Base-by-base conservation (phyloP, 768 basidiomycete genomes). In the Leccinum broughii region DNA sequence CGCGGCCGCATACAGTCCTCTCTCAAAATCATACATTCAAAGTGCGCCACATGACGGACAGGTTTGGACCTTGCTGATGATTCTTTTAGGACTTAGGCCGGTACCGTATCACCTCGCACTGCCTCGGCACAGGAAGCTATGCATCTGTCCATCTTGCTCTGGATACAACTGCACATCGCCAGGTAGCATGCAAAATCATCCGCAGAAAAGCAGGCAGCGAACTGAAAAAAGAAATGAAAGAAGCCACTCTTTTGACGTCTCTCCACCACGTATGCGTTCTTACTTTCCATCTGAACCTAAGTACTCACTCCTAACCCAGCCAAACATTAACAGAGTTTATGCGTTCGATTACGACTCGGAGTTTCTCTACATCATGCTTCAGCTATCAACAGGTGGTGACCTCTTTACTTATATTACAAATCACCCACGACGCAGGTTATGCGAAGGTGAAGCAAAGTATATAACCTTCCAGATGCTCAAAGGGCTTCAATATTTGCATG, bases 111-210 rank as follows among this genome's bases (percentile, higher is more conserved):
- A 90, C 88, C 20, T 85, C 87, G 4, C 89, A 92, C 61, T 89
- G 86, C 64, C 81, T 93, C 13, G 92, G 92, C 46, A 86, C 84
- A 24, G 92, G 92, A 5, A 88, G 88, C 46, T 93, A 92, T 72
- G 92, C 91, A 0, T 88, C 86, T 1, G 92, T 93, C 1, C 87
- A 92, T 66, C 81, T 93, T 24, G 90, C 90, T 17, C 78, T 90
- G 59, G 89, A 91, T 67, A 82, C 79, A 10, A 70, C 74, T 9
- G 83, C 78, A 51, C 81, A 85, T 64, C 81, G 85, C 49, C 92
- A 93, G 74, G 89, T 91, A 28, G 92, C 92, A 22, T 93, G 91
- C 72, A 93, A 93, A 72, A 91, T 85, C 59, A 89, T 93, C 68
- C 84, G 83, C 64, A 85, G 84, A 70, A 82, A 81, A 55, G 83